Base-by-base conservation (phyloP, 1,284 basidiomycete genomes). In the Hortiboletus rubellus region DNA sequence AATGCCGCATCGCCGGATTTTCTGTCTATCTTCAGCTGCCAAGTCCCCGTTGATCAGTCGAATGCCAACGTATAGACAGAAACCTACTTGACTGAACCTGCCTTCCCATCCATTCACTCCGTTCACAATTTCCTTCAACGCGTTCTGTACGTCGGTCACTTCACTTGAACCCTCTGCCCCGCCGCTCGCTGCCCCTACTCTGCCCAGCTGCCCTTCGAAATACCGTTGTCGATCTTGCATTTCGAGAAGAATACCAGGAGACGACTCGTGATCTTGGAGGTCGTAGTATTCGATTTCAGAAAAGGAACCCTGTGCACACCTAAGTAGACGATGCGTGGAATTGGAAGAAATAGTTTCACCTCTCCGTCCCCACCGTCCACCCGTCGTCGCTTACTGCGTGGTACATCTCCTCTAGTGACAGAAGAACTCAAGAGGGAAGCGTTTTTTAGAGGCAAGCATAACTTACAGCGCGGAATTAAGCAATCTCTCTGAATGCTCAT, bases 401-500 rank as follows among this genome's bases (percentile, higher is more conserved):
- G 78, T n/a, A 73, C 66, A 41, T 85, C 82, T 9, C 86, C 87
- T 58, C 89, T 89, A 59, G 52, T 57, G 36, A 49, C 52, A 50
- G 3, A 31, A 22, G 5, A 31, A 38, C 15, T 47, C 8, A 48
- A 37, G n/a, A 43, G 50, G 24, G 42, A 41, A 10, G 36, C 17
- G 45, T 9, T 46, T 1, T 49, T 36, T 36, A 31, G 18, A 22
- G 34, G 1, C 5, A 7, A 12, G 15, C 7, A 30, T 5, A 22
- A 75, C 86, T 65, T 68, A 88, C 89, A 91, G 67, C 7, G 88
- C 85, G 45, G 89, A 83, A 56, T 90, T 89, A 31, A 98, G 78
- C 15, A 98, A 76, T 61, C 94, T 81, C 65, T 96, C 92, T 0
- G 94, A 96, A 73, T 99, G 97, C 68, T 98, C 94, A 69, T 99